These are phyloP conservation scores for Cadophora malorum DNA, from an alignment of 2,329 filamentous ascomycete species.

Conservation along the genomic window DNA sequence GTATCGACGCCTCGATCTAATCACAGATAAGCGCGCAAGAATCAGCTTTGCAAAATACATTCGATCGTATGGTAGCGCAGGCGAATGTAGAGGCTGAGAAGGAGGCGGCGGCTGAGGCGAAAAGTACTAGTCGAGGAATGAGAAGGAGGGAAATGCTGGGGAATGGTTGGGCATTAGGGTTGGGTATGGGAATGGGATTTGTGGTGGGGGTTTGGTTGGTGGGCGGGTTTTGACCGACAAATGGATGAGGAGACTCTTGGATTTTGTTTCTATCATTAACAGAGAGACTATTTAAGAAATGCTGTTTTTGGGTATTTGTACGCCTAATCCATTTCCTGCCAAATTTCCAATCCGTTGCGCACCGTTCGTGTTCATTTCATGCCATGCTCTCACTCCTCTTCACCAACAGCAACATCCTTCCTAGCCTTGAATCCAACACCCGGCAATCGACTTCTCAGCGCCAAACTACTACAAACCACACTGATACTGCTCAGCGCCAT, in stretches of 20 bases:
- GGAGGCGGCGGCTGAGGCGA: not conserved
- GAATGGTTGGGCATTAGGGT: not conserved
- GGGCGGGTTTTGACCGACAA: not conserved
- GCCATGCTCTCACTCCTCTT: not conserved
- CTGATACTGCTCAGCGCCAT: constrained; percentile 94
- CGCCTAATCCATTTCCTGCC: not conserved
- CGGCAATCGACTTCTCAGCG: constrained; percentile 57
- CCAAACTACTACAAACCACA: constrained; percentile 82
- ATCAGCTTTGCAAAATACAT: constrained; percentile 6
- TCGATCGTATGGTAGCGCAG: constrained; percentile 1
- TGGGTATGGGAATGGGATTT: not conserved
- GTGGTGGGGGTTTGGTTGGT: not conserved
- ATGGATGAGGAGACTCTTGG: too few species aligned
- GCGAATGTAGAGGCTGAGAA: not conserved
- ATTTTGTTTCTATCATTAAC: not conserved
- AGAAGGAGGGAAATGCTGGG: not conserved
- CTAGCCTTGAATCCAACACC: constrained; percentile 46
- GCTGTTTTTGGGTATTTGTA: not conserved
- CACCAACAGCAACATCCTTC: constrained; percentile 10
- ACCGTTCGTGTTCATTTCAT: too few species aligned
- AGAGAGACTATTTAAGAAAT: not conserved
- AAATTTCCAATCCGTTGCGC: too few species aligned
- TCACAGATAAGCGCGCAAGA: constrained; percentile 7
- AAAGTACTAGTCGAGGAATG: too few species aligned
- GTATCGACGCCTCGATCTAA: not conserved